Conservation (phyloP, 192 early-diverging fungal species). For the Helicostylum pulchrum region DNA sequence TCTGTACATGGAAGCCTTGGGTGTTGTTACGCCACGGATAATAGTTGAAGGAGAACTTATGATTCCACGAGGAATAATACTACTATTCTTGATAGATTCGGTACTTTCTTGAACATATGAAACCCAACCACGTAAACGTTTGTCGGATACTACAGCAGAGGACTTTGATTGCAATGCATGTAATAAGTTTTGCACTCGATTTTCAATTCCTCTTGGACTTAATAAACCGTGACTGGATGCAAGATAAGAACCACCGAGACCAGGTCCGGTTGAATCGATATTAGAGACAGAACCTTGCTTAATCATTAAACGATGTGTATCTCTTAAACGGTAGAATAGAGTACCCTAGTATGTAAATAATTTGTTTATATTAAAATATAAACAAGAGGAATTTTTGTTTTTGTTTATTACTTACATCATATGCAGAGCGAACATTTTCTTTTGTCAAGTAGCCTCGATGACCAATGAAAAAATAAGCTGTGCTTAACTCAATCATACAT, state of each 20-base stretch:
- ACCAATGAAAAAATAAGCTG: slow-evolving; percentile 15
- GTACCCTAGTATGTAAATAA: background rate
- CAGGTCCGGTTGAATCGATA: background rate
- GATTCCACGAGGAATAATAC: background rate
- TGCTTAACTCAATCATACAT: slow-evolving; percentile 9
- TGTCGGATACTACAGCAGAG: background rate
- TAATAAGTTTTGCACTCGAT: background rate
- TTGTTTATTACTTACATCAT: slow-evolving; percentile 15
- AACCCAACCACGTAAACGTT: background rate
- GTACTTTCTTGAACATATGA: background rate
- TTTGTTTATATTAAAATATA: background rate
- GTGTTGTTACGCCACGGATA: background rate
- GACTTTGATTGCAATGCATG: background rate
- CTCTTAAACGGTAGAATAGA: background rate
- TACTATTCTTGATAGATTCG: background rate
- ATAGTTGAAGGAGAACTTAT: background rate
- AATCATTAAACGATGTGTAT: background rate
- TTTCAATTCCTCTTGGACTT: background rate
- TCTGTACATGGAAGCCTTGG: background rate
- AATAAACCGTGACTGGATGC: background rate
- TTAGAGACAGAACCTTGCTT: background rate
- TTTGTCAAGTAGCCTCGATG: slow-evolving; percentile 11
- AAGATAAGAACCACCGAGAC: no score
- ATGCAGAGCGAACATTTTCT: slow-evolving; percentile 7
- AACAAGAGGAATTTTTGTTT: background rate